phyloP scores from a whole-genome alignment of 73 alveolate genomes.

The Symbiodinium natans region DNA sequence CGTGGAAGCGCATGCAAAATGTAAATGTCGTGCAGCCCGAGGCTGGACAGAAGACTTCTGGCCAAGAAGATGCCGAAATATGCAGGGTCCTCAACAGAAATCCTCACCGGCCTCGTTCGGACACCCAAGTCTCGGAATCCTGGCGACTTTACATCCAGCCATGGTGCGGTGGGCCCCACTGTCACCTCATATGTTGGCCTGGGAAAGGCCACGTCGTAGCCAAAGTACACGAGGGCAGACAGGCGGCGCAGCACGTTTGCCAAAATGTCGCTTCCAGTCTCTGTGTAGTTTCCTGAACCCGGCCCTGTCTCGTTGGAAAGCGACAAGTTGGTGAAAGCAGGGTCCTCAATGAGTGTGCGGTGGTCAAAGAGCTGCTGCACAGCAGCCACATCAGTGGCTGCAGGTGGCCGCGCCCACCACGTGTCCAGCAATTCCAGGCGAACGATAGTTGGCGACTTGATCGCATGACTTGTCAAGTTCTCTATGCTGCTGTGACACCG shows the following conservation, averaged over 20 bases:
- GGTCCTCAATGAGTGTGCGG: neutral
- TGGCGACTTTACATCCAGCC: neutral
- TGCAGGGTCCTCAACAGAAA: slow-evolving; percentile 20
- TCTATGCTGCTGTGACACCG: neutral
- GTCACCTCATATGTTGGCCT: slow-evolving; percentile 53
- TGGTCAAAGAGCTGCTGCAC: neutral
- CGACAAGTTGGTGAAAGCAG: neutral
- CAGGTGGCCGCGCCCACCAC: slow-evolving; percentile 28
- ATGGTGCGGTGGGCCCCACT: neutral
- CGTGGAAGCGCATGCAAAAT: slow-evolving; percentile 41
- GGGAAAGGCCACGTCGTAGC: slow-evolving; percentile 36
- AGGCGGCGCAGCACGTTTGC: neutral
- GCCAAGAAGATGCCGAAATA: slow-evolving; percentile 43
- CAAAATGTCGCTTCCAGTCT: neutral
- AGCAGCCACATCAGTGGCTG: neutral
- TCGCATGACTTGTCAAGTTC: neutral
- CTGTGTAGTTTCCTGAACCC: neutral
- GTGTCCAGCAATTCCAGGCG: slow-evolving; percentile 68
- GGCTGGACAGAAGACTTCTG: slow-evolving; percentile 39
- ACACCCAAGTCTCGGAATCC: neutral
- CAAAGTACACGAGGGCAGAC: neutral
- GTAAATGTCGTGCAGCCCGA: slow-evolving; percentile 46
- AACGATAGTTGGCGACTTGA: neutral
- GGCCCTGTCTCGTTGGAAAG: neutral
- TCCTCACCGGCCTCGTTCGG: neutral